These are phyloP conservation scores for Tricholoma furcatifolium DNA, from an alignment of 768 basidiomycete species.

Conservation along the genomic window DNA sequence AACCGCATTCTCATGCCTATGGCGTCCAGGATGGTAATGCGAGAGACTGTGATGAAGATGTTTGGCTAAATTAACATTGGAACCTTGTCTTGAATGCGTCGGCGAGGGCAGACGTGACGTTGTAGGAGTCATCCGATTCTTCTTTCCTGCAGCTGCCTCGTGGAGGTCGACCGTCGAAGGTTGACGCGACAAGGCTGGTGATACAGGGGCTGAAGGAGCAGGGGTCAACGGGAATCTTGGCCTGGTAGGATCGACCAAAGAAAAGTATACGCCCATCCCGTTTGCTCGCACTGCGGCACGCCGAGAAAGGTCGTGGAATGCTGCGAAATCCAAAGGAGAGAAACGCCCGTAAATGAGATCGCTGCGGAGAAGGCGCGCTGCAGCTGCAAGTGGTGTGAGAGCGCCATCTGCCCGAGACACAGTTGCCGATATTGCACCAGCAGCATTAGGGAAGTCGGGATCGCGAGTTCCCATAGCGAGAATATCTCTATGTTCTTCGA, in stretches of 20 bases:
- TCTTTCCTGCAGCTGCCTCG: neutral
- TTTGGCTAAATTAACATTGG: constrained; percentile 24
- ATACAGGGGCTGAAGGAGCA: constrained; percentile 28
- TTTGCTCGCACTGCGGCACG: constrained; percentile 56
- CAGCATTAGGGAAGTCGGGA: constrained; percentile 32
- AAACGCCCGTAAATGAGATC: constrained; percentile 65
- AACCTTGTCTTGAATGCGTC: constrained; percentile 19
- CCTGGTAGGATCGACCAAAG: constrained; percentile 59
- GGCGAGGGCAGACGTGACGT: neutral
- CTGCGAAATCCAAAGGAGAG: constrained; percentile 51
- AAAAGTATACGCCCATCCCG: constrained; percentile 63
- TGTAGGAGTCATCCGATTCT: neutral
- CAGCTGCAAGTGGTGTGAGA: constrained; percentile 51
- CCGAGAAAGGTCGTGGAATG: constrained; percentile 48
- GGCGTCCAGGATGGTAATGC: constrained; percentile 37
- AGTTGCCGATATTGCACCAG: constrained; percentile 27
- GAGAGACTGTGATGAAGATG: constrained; percentile 35
- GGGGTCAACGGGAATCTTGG: constrained; percentile 58
- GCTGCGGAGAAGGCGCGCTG: constrained; percentile 49
- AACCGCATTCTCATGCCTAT: constrained; percentile 51
- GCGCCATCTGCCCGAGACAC: constrained; percentile 44
- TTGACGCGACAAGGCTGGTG: constrained; percentile 22
- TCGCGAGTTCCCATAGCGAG: constrained; percentile 44
- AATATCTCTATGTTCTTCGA: constrained; percentile 45
- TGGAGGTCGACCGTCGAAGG: neutral